These are phyloP conservation scores for Imleria badia DNA, from an alignment of 768 basidiomycete species.

Conservation along the genomic window DNA sequence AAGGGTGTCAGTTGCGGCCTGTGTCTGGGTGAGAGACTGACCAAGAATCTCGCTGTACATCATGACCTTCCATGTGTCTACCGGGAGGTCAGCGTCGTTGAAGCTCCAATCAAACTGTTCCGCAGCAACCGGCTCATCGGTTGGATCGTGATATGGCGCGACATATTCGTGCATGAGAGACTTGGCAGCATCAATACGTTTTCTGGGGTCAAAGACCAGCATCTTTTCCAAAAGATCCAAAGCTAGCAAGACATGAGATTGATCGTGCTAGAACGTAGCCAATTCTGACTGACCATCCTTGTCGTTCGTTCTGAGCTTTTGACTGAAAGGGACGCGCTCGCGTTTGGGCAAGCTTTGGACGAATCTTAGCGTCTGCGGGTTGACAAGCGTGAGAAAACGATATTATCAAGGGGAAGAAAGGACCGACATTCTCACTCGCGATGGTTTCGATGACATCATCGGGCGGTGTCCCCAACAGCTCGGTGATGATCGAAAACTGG, in stretches of 20 bases:
- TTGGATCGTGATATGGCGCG: conserved; percentile 96
- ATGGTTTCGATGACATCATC: conserved; percentile 99
- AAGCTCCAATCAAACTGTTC: conserved; percentile 99
- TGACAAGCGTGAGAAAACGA: conserved; percentile 13
- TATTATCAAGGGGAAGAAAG: not conserved
- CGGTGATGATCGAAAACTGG: conserved; percentile 99
- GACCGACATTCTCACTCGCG: conserved; percentile 89
- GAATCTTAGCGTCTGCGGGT: conserved; percentile 85
- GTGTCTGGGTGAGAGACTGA: conserved; percentile 35
- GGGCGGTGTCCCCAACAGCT: conserved; percentile 95
- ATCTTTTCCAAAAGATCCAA: conserved; percentile 97
- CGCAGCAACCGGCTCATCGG: conserved; percentile 90
- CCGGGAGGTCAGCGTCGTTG: conserved; percentile 97
- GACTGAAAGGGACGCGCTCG: conserved; percentile 90
- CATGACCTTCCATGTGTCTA: conserved; percentile 99
- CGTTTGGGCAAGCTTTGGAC: conserved; percentile 98
- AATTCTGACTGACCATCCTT: conserved; percentile 62
- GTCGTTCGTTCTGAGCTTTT: conserved; percentile 89
- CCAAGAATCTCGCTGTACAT: conserved; percentile 99
- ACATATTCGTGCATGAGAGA: conserved; percentile 94
- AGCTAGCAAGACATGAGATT: conserved; percentile 45
- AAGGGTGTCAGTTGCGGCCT: not conserved
- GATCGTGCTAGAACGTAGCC: not conserved
- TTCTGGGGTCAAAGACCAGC: conserved; percentile 98
- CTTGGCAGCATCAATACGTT: conserved; percentile 91